These are phyloP conservation scores for Claviceps humidiphila DNA, from an alignment of 2,329 filamentous ascomycete species.

Conservation along the genomic window DNA sequence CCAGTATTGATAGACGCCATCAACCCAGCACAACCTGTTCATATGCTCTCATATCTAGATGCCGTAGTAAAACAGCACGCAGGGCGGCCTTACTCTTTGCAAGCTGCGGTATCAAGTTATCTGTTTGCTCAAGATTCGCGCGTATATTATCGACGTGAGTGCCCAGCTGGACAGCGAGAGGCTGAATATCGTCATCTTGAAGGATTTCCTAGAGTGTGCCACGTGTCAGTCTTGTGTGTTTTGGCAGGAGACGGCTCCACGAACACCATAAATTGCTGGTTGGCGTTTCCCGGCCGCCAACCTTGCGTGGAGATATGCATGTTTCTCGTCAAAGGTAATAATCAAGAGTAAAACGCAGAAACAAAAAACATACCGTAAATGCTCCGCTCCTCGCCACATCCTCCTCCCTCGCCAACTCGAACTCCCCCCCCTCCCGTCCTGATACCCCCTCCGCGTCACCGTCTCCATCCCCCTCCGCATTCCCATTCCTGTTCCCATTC, in stretches of 20 bases:
- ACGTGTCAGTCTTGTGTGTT: too few relatives aligned
- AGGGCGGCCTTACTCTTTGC: conserved; percentile 33
- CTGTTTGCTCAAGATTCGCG: conserved; percentile 39
- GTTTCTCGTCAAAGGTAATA: too few relatives aligned
- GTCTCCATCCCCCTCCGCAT: conserved; percentile 1
- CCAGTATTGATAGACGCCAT: neutral
- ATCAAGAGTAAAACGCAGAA: too few relatives aligned
- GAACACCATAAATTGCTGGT: too few relatives aligned
- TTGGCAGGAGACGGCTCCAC: too few relatives aligned
- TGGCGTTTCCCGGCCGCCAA: too few relatives aligned
- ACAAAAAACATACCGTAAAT: conserved; percentile 8
- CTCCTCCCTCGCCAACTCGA: conserved; percentile 4
- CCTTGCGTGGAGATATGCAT: too few relatives aligned
- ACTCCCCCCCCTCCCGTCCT: neutral
- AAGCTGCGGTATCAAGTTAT: conserved; percentile 37
- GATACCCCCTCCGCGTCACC: conserved; percentile 1
- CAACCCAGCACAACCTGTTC: conserved; percentile 34
- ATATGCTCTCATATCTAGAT: conserved; percentile 31
- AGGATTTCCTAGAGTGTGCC: neutral
- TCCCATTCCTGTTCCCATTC: conserved; percentile 4
- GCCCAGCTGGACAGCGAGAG: conserved; percentile 33
- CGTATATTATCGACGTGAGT: conserved; percentile 44
- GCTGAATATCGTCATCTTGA: conserved; percentile 28
- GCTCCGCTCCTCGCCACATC: conserved; percentile 1
- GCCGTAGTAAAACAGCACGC: conserved; percentile 32